Evolutionary conservation across 2,329 filamentous ascomycete species (phyloP).

Genomic region (Venturia asperata): DNA sequence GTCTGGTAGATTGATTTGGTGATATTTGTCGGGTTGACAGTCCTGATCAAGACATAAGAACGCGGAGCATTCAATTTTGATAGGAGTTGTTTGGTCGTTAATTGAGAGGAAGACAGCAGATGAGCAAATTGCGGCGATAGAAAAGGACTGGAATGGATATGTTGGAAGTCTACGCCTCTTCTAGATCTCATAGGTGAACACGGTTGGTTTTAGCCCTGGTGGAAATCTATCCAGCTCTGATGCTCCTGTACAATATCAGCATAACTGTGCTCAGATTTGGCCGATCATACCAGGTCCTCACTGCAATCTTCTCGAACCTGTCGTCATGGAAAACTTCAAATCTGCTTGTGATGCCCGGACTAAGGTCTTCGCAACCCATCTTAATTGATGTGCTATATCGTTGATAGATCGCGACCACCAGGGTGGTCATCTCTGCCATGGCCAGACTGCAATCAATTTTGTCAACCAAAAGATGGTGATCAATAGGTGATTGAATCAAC

Average conservation of each 20-base stretch:
- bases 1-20: neutral
- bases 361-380: conserved; percentile 27
- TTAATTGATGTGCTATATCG: conserved; percentile 35
- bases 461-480: neutral
- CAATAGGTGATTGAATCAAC: conserved; percentile 14
- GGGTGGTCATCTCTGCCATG: conserved; percentile 45
- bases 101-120: no score
- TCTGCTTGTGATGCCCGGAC: conserved; percentile 37
- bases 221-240: conserved; percentile 16
- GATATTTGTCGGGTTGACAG: neutral
- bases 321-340: conserved; percentile 39
- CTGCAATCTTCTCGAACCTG: conserved; percentile 24
- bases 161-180: no score
- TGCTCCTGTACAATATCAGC: conserved; percentile 14
- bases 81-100: no score
- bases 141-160: no score
- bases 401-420: conserved; percentile 41
- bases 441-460: conserved; percentile 33
- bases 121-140: no score
- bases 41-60: no score
- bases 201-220: neutral
- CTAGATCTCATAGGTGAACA: no score
- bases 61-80: no score
- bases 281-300: conserved; percentile 16
- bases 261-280: conserved; percentile 20